Percentiles rank a stretch among this genome's conserved stretches.
Evolutionary conservation across 495 filamentous ascomycete species (phyloP).

Genomic region (Sporormia fimetaria): DNA sequence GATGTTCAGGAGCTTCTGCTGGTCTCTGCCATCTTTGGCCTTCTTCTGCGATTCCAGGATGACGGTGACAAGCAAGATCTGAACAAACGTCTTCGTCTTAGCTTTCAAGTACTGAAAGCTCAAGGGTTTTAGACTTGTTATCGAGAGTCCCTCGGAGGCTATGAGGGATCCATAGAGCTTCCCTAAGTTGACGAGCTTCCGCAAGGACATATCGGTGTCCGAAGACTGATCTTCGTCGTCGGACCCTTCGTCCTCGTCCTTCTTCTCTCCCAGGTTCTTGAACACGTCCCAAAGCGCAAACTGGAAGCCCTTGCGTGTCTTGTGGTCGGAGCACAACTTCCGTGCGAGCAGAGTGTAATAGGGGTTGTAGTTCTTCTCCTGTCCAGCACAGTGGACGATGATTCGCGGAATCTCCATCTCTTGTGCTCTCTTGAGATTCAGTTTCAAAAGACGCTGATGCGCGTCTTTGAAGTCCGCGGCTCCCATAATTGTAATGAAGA

Average conservation of each 20-base stretch:
- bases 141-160: constrained; percentile 48
- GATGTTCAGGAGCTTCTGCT: constrained; percentile 49
- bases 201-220: constrained; percentile 39
- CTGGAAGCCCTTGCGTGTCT: constrained; percentile 71
- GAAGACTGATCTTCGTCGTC: constrained; percentile 30
- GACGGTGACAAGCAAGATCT: constrained; percentile 64
- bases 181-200: constrained; percentile 76
- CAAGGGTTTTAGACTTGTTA: constrained; percentile 62
- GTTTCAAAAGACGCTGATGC: constrained; percentile 60
- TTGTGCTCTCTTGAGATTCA: constrained; percentile 75
- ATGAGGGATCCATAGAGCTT: constrained; percentile 73
- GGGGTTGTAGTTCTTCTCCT: constrained; percentile 76
- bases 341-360: constrained; percentile 83
- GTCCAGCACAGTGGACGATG: constrained; percentile 73
- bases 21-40: constrained; percentile 33
- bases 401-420: constrained; percentile 80
- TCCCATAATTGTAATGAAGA: constrained; percentile 86
- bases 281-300: constrained; percentile 81
- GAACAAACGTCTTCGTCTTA: constrained; percentile 65
- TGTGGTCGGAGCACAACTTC: constrained; percentile 58
- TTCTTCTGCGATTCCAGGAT: constrained; percentile 50
- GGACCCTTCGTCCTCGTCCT: constrained; percentile 45
- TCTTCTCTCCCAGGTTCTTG: constrained; percentile 65
- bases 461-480: constrained; percentile 78
- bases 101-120: constrained; percentile 66